phyloP scores from a whole-genome alignment of 176 grass and related monocot genomes.

The Alloteropsis semialata region DNA sequence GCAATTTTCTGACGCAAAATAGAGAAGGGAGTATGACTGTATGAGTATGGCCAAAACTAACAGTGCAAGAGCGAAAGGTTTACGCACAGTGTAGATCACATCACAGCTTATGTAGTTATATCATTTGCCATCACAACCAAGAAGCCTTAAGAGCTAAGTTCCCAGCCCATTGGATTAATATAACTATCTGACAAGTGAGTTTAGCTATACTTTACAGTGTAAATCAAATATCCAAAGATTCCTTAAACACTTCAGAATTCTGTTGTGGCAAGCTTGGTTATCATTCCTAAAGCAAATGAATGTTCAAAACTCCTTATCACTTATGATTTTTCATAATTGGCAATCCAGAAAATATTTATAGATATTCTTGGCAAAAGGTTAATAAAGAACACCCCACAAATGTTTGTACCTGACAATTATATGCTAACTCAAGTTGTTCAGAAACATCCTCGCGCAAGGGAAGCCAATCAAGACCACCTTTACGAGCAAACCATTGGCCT shows the following conservation, averaged over 20 bases:
- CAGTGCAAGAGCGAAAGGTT: background rate
- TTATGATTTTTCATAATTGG: background rate
- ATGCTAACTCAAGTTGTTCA: conserved; percentile 87
- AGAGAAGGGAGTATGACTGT: background rate
- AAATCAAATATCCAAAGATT: background rate
- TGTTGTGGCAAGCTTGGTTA: conserved; percentile 3
- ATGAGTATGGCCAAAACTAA: background rate
- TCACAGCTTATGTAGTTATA: background rate
- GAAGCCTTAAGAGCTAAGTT: conserved; percentile 8
- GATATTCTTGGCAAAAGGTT: background rate
- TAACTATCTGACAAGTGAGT: background rate
- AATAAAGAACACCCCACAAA: background rate
- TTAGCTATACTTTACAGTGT: background rate
- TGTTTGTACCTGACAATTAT: conserved; percentile 65
- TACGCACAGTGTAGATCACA: background rate
- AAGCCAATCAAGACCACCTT: conserved; percentile 94
- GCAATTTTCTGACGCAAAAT: conserved; percentile 8
- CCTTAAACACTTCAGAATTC: background rate
- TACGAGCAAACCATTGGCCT: conserved; percentile 91
- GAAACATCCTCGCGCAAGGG: conserved; percentile 92
- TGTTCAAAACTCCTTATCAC: background rate
- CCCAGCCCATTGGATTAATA: background rate
- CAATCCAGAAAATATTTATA: background rate
- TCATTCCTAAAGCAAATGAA: background rate
- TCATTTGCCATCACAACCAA: conserved; percentile 7